Evolutionary conservation across 2,329 filamentous ascomycete genomes (phyloP).

Genomic region (Claviceps capensis): DNA sequence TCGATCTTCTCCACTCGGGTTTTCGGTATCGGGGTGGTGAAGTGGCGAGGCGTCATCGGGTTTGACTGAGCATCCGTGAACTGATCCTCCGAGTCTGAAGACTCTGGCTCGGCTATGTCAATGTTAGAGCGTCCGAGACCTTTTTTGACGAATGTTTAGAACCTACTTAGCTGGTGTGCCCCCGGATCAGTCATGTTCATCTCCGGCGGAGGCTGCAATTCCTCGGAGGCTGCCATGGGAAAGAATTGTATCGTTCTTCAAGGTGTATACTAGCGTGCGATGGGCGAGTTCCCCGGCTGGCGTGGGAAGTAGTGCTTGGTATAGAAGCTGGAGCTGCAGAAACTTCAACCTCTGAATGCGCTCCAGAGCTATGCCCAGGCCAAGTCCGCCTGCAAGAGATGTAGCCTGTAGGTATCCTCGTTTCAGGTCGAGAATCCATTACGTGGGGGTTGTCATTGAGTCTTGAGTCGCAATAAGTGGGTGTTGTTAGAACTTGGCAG

Average conservation of each 20-base stretch:
- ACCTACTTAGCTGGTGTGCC: conserved; percentile 43
- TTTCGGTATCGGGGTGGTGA: conserved; percentile 40
- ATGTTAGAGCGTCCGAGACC: conserved; percentile 12
- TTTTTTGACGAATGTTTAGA: background rate
- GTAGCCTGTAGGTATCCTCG: too few species aligned
- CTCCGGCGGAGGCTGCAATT: conserved; percentile 19
- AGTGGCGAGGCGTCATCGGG: conserved; percentile 24
- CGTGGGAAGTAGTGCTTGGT: too few species aligned
- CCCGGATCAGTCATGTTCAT: conserved; percentile 36
- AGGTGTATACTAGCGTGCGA: background rate
- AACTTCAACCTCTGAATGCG: background rate
- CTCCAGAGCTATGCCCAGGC: background rate
- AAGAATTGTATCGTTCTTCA: background rate
- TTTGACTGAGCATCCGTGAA: conserved; percentile 53
- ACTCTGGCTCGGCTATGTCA: conserved; percentile 23
- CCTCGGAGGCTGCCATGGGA: conserved; percentile 17
- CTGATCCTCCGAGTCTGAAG: conserved; percentile 54
- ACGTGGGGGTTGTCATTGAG: too few species aligned
- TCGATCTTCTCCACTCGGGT: conserved; percentile 46
- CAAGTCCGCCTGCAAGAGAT: background rate
- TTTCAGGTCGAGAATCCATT: too few species aligned
- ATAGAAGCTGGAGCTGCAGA: background rate
- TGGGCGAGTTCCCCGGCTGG: background rate
- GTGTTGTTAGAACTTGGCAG: too few species aligned
- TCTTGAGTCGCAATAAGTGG: too few species aligned